A percentile compares a stretch with the other conserved stretches of the same genome.
Conservation (phyloP, 2,329 filamentous ascomycete genomes). For the Fusarium lateritium region DNA sequence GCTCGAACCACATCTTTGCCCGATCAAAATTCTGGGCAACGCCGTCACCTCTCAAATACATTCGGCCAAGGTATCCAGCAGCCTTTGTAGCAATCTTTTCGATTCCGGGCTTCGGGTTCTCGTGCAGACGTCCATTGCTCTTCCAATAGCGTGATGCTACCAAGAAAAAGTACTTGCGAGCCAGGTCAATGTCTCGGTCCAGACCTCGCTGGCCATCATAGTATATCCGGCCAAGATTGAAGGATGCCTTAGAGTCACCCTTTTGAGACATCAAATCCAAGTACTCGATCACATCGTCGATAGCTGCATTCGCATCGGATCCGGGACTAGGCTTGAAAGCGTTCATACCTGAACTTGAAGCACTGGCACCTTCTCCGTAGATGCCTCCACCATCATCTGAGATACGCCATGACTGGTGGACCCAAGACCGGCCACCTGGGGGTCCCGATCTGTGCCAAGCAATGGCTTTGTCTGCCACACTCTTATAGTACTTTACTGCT, state of each 20-base stretch:
- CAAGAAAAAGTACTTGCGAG: conserved; percentile 84
- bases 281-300: conserved; percentile 96
- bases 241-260: conserved; percentile 88
- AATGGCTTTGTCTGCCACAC: conserved; percentile 93
- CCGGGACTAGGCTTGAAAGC: conserved; percentile 80
- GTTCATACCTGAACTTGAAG: conserved; percentile 87
- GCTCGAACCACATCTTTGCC: conserved; percentile 86
- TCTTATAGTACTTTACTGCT: conserved; percentile 90
- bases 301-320: conserved; percentile 85
- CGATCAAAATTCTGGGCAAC: conserved; percentile 83
- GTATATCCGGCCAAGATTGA: conserved; percentile 86
- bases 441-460: conserved; percentile 90
- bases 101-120: conserved; percentile 77
- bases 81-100: conserved; percentile 87
- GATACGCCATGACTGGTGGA: conserved; percentile 84
- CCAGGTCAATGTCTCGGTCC: conserved; percentile 79
- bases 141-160: conserved; percentile 87
- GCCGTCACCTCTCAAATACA: conserved; percentile 91
- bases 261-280: conserved; percentile 91
- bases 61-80: conserved; percentile 88
- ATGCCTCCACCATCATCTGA: conserved; percentile 93
- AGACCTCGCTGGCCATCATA: conserved; percentile 88
- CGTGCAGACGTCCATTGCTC: conserved; percentile 80
- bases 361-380: conserved; percentile 95
- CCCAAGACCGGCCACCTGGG: conserved; percentile 85